A percentile compares a stretch with the other conserved stretches of the same genome.
phyloP scores from a whole-genome alignment of 106 monocot genomes.

The Agapanthus africanus region DNA sequence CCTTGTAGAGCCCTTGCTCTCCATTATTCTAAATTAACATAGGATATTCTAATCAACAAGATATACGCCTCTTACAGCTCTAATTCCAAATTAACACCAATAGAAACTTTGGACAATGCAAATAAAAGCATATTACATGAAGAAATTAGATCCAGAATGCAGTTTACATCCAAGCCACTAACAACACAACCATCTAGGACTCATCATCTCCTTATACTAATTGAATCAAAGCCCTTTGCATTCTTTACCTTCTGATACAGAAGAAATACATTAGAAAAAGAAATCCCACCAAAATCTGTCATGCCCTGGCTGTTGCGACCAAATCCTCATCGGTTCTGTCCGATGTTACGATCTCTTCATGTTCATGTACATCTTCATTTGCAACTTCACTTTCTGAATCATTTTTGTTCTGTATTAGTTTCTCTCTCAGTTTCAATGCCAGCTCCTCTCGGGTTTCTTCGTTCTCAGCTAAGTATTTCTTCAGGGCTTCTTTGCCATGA shows the following conservation, averaged over 20 bases:
- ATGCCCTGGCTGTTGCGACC: constrained; percentile 26
- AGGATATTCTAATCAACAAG: no score
- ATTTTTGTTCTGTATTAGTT: constrained; percentile 24
- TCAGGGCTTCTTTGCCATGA: constrained; percentile 78
- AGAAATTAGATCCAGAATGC: neutral
- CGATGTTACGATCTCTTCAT: constrained; percentile 28
- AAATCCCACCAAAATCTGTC: neutral
- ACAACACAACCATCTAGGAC: neutral
- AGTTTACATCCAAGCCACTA: neutral
- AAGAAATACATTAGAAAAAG: neutral
- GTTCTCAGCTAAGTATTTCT: constrained; percentile 46
- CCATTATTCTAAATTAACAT: no score
- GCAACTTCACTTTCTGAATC: constrained; percentile 11
- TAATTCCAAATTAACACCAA: no score
- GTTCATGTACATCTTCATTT: constrained; percentile 9
- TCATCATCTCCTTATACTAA: neutral
- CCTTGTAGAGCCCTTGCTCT: no score
- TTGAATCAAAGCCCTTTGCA: neutral
- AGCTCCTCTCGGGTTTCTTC: constrained; percentile 42
- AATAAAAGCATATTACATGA: neutral
- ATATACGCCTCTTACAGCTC: no score
- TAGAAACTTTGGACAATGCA: no score
- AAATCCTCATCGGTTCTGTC: constrained; percentile 49
- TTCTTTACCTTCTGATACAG: neutral
- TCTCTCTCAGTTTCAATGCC: constrained; percentile 45